phyloP scores from a whole-genome alignment of 306 rosid species.

The Oemleria cerasiformis region DNA sequence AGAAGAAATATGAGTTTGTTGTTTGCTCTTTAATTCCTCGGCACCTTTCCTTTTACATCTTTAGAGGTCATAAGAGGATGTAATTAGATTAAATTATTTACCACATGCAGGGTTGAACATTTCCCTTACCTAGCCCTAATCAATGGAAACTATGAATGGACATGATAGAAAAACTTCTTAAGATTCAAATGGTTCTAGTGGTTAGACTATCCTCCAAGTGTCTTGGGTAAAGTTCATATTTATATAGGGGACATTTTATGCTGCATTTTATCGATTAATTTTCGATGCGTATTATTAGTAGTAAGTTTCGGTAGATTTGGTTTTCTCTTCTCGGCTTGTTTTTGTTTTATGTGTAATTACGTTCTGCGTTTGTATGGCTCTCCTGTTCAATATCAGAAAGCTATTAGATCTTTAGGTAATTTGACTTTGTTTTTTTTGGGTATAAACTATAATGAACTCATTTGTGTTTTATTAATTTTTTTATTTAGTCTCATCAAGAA shows the following conservation, averaged over 20 bases:
- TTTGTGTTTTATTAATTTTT: background rate
- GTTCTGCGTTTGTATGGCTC: background rate
- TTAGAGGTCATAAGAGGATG: background rate
- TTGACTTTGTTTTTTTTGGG: background rate
- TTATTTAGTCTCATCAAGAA: background rate
- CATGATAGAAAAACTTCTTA: background rate
- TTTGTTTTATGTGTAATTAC: background rate
- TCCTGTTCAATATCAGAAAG: background rate
- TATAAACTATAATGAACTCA: background rate
- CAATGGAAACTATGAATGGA: too few species aligned
- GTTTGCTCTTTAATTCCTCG: background rate
- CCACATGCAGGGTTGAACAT: background rate
- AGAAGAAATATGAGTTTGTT: background rate
- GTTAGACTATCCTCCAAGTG: background rate
- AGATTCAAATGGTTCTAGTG: background rate
- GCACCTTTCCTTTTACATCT: background rate
- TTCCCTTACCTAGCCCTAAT: too few species aligned
- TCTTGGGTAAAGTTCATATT: background rate
- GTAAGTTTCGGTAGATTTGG: background rate
- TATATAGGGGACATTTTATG: background rate
- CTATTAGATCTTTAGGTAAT: too few species aligned
- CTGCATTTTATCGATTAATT: background rate
- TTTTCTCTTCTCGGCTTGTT: background rate
- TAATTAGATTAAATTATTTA: background rate
- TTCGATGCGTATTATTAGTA: background rate